Evolutionary conservation across 352 stramenopile species (phyloP).

Genomic region (Phytophthora hybrid): DNA sequence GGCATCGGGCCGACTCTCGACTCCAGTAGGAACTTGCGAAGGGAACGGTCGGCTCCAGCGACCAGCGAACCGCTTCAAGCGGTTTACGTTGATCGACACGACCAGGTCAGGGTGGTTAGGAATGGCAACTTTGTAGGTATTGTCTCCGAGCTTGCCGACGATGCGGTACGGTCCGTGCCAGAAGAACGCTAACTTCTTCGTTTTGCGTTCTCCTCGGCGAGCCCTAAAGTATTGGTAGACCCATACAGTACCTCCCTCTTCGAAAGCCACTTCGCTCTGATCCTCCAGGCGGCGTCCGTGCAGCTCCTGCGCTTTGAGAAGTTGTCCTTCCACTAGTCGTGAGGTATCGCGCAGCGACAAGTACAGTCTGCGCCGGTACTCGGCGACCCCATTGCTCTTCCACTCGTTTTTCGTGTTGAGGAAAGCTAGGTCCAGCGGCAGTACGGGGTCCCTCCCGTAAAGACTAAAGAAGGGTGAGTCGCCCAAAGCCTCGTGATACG

Average conservation of each 20-base stretch:
- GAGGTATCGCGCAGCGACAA: not conserved
- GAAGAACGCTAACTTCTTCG: slow-evolving; percentile 14
- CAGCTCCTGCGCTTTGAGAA: not conserved
- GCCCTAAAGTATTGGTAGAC: slow-evolving; percentile 10
- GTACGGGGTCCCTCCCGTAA: slow-evolving; percentile 8
- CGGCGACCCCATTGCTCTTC: slow-evolving; percentile 15
- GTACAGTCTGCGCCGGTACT: not conserved
- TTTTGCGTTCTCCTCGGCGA: not conserved
- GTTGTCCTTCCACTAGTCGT: slow-evolving; percentile 5
- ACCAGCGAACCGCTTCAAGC: too few relatives aligned
- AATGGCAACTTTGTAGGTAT: too few relatives aligned
- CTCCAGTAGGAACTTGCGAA: too few relatives aligned
- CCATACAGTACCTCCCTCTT: slow-evolving; percentile 4
- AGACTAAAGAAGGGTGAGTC: slow-evolving; percentile 13
- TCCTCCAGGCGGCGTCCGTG: not conserved
- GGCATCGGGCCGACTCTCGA: too few relatives aligned
- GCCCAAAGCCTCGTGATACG: slow-evolving; percentile 11
- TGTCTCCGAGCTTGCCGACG: not conserved
- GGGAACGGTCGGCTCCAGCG: too few relatives aligned
- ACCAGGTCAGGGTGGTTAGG: too few relatives aligned
- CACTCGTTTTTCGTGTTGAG: slow-evolving; percentile 9
- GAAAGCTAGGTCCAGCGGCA: slow-evolving; percentile 18
- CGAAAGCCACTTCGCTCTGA: slow-evolving; percentile 1
- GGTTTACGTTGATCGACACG: too few relatives aligned
- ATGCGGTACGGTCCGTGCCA: slow-evolving; percentile 18